Conservation (phyloP, 371 early-diverging fungal species). For the Funneliformis caledonium region DNA sequence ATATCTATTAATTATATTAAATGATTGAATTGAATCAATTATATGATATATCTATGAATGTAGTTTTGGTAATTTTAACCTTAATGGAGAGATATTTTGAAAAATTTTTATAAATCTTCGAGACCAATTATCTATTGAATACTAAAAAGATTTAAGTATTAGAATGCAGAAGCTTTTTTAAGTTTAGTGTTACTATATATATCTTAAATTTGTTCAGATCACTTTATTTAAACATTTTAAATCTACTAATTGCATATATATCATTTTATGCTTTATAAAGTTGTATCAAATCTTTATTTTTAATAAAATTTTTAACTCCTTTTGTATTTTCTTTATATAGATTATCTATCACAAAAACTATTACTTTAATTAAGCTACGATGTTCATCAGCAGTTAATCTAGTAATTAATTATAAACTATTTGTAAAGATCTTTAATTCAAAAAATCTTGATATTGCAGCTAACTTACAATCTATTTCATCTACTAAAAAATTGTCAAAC, state of each 20-base stretch:
- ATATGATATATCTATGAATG: neutral
- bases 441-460: neutral
- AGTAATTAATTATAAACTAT: neutral
- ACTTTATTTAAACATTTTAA: neutral
- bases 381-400: neutral
- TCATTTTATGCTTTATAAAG: neutral
- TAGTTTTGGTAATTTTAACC: slow-evolving; percentile 18
- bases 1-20: slow-evolving; percentile 5
- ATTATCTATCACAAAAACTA: neutral
- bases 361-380: neutral
- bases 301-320: too few relatives aligned
- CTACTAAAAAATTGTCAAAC: neutral
- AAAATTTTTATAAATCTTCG: neutral
- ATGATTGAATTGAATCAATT: neutral
- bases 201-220: neutral
- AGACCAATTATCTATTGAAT: neutral
- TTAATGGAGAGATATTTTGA: neutral
- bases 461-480: neutral
- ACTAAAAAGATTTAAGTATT: neutral
- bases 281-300: neutral
- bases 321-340: neutral
- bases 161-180: too few relatives aligned
- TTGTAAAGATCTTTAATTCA: neutral
- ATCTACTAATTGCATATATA: neutral
- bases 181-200: neutral